These are phyloP conservation scores for Cryptococcus sp. DNA, from an alignment of 1,284 basidiomycete genomes.

Conservation along the genomic window DNA sequence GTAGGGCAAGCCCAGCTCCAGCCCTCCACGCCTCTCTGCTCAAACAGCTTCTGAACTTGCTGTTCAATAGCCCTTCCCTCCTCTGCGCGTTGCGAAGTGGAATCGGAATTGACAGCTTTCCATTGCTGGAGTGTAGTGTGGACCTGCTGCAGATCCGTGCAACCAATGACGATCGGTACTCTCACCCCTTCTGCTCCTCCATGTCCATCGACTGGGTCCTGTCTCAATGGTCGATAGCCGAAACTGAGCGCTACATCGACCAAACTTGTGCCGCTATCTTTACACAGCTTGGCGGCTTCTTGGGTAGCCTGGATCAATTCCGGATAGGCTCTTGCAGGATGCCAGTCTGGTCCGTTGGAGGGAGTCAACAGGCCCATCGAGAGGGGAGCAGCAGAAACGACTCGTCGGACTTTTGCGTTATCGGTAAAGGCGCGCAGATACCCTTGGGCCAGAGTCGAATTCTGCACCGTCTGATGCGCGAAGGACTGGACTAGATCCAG, in stretches of 20 bases:
- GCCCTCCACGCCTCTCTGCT: conserved; percentile 60
- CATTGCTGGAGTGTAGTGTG: conserved; percentile 71
- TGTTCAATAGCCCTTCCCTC: conserved; percentile 59
- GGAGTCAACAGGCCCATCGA: conserved; percentile 86
- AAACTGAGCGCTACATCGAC: conserved; percentile 74
- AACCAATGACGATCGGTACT: conserved; percentile 73
- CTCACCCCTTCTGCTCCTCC: conserved; percentile 24
- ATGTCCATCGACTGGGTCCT: conserved; percentile 4
- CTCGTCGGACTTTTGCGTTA: conserved; percentile 66
- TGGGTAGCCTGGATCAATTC: conserved; percentile 24
- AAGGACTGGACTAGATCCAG: conserved; percentile 82
- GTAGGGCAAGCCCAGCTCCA: conserved; percentile 49
- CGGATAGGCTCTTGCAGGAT: conserved; percentile 63
- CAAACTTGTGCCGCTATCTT: conserved; percentile 53
- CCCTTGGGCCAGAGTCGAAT: conserved; percentile 62
- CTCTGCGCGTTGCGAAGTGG: conserved; percentile 36
- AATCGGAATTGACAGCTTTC: conserved; percentile 59
- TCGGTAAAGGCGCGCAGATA: conserved; percentile 65
- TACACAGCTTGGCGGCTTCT: conserved; percentile 31
- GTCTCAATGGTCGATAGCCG: conserved; percentile 60
- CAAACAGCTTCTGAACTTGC: conserved; percentile 58
- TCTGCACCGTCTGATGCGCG: conserved; percentile 84
- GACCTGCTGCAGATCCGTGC: conserved; percentile 70
- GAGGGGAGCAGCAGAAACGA: conserved; percentile 85
- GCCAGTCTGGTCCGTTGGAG: conserved; percentile 71